Conservation (phyloP, 371 early-diverging fungal species). For the Lichtheimia ornata region DNA sequence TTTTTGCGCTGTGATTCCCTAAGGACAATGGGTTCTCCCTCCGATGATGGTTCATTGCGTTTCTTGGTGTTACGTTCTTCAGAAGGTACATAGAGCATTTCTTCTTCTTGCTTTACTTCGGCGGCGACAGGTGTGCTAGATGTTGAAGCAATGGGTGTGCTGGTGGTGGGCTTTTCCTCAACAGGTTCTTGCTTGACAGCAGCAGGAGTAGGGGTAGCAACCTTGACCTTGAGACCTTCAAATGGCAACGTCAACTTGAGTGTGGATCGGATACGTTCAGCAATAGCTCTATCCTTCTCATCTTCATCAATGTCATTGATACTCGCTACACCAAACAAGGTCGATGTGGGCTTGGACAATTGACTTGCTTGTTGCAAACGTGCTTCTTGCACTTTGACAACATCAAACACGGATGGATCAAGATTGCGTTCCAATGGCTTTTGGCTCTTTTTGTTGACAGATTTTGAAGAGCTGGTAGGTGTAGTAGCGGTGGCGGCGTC, state of each 20-base stretch:
- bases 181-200: neutral
- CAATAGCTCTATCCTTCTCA: constrained; percentile 31
- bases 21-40: constrained; percentile 7
- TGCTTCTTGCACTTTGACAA: constrained; percentile 23
- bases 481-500: neutral
- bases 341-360: constrained; percentile 41
- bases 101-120: constrained; percentile 14
- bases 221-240: constrained; percentile 22
- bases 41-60: neutral
- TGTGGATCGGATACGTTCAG: constrained; percentile 28
- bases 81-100: constrained; percentile 33
- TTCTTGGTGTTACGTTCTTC: constrained; percentile 36
- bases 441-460: constrained; percentile 6
- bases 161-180: too few species aligned
- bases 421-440: constrained; percentile 16
- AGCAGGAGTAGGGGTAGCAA: neutral
- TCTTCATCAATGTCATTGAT: constrained; percentile 8
- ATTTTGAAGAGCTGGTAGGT: neutral
- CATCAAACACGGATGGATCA: constrained; percentile 40
- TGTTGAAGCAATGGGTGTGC: neutral
- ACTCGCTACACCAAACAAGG: constrained; percentile 43
- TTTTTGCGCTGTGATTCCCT: constrained; percentile 10
- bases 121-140: constrained; percentile 15
- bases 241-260: constrained; percentile 28
- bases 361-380: constrained; percentile 22